A percentile compares a stretch with the other conserved stretches of the same genome.
Conservation (phyloP, 139 green algal genomes). For the Medakamo hakoo region DNA sequence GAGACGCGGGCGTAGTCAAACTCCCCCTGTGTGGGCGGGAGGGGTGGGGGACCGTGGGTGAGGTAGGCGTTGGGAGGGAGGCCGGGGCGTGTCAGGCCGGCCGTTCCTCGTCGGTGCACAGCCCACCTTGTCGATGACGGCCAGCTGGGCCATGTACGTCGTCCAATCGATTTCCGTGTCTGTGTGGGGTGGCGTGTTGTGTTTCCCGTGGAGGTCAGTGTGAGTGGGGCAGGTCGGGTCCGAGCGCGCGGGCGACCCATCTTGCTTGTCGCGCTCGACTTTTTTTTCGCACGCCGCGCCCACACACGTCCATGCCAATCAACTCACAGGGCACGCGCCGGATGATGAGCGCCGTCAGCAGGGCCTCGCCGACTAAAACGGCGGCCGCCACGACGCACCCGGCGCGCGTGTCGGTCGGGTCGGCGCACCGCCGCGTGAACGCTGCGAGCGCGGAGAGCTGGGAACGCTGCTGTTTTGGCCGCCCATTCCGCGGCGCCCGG, state of each 20-base stretch:
- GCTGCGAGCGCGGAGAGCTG: background rate
- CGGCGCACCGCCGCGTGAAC: background rate
- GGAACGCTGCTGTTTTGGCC: too few species aligned
- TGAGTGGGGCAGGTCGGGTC: background rate
- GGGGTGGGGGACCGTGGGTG: background rate
- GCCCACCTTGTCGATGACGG: conserved; percentile 15
- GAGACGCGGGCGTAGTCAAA: conserved; percentile 51
- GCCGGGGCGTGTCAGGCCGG: background rate
- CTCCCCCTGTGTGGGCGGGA: conserved; percentile 35
- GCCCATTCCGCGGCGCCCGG: too few species aligned
- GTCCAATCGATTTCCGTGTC: conserved; percentile 41
- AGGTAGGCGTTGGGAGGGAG: background rate
- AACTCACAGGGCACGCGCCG: conserved; percentile 17
- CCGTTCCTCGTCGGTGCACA: background rate
- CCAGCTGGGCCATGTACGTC: conserved; percentile 36
- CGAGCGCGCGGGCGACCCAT: too few species aligned
- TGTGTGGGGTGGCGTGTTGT: conserved; percentile 5
- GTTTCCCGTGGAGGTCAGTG: background rate
- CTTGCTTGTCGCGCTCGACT: background rate
- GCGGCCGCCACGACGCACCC: background rate
- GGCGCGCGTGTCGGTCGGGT: conserved; percentile 6
- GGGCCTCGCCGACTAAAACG: conserved; percentile 17
- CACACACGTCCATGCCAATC: background rate
- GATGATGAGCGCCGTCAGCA: conserved; percentile 23
- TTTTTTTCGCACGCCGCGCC: background rate